phyloP scores from a whole-genome alignment of 2,329 filamentous ascomycete genomes.

The Diaporthe capsici region DNA sequence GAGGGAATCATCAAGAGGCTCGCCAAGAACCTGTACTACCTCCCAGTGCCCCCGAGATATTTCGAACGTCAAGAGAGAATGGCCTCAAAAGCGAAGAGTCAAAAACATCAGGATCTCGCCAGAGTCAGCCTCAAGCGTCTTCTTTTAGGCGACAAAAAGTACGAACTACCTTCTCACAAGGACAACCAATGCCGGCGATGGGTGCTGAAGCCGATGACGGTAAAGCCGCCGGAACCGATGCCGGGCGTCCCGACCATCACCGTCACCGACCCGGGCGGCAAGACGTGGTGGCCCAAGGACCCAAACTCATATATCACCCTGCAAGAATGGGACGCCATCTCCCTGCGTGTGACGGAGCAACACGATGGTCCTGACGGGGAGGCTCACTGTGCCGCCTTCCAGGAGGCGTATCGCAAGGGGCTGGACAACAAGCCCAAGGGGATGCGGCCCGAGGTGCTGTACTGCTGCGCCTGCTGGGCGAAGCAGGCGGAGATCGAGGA shows the following conservation, averaged over 20 bases:
- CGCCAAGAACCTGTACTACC: not conserved
- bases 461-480: not conserved
- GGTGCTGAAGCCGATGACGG: not conserved
- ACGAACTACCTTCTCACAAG: no score
- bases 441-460: not conserved
- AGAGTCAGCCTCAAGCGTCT: not conserved
- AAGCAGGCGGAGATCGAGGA: not conserved
- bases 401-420: not conserved
- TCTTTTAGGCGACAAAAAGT: not conserved
- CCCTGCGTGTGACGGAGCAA: not conserved
- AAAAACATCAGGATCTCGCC: fast-evolving
- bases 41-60: not conserved
- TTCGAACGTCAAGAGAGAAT: not conserved
- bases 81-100: fast-evolving
- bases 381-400: not conserved
- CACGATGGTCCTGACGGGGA: not conserved
- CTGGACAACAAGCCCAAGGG: not conserved
- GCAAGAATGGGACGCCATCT: fast-evolving
- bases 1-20: not conserved
- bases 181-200: not conserved
- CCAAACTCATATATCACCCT: not conserved
- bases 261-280: not conserved
- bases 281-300: slow-evolving; percentile 9
- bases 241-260: not conserved
- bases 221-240: not conserved